Evolutionary conservation across 805 yeast species (phyloP).

Genomic region (Metschnikowia orientalis): DNA sequence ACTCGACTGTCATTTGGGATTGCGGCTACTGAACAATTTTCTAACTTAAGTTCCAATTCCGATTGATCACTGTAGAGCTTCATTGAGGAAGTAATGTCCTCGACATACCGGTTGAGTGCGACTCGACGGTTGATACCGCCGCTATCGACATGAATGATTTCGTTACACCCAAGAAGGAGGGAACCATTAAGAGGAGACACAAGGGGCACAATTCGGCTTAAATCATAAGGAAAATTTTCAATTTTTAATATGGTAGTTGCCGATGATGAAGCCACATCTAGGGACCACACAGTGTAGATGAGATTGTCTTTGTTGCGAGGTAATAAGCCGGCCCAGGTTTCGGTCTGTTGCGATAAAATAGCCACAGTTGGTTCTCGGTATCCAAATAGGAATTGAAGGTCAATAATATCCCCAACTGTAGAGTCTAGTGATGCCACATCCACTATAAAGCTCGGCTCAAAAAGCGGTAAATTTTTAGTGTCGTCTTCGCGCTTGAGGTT

Average conservation of each 20-base stretch:
- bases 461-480: constrained; percentile 22
- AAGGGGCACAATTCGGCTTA: constrained; percentile 60
- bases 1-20: constrained; percentile 36
- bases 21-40: constrained; percentile 40
- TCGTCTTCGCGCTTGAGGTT: constrained; percentile 1
- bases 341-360: constrained; percentile 48
- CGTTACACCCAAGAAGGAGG: constrained; percentile 68
- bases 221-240: constrained; percentile 68
- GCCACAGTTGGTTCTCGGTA: constrained; percentile 83
- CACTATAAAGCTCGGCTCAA: constrained; percentile 54
- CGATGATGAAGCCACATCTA: constrained; percentile 53
- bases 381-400: constrained; percentile 64
- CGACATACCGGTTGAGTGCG: constrained; percentile 55
- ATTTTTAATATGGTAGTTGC: constrained; percentile 68
- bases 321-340: constrained; percentile 78
- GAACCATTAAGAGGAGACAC: constrained; percentile 66
- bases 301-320: constrained; percentile 59
- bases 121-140: constrained; percentile 64
- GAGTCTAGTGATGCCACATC: constrained; percentile 54
- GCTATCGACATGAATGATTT: constrained; percentile 72
- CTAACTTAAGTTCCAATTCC: constrained; percentile 50
- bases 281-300: constrained; percentile 57
- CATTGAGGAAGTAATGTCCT: constrained; percentile 30
- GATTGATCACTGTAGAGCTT: constrained; percentile 45
- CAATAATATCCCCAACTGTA: constrained; percentile 60